Conservation (phyloP, 2,329 filamentous ascomycete species). For the Thielaviopsis ethacetica region DNA sequence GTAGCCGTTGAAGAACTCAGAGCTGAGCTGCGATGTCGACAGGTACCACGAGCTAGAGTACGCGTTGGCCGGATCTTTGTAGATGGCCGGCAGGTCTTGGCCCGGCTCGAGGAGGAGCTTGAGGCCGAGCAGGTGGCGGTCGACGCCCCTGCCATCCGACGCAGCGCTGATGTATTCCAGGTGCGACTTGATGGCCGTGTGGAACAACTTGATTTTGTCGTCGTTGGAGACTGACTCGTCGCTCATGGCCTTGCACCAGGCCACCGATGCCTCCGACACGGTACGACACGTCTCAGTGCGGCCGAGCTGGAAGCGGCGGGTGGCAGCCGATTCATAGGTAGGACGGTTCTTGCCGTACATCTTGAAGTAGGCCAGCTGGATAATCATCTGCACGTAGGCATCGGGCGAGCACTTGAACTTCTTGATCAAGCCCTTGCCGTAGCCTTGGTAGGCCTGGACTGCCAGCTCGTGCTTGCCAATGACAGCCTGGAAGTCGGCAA, state of each 20-base stretch:
- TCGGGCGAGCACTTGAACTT: slow-evolving; percentile 98
- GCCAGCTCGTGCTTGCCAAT: slow-evolving; percentile 81
- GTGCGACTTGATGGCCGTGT: slow-evolving; percentile 65
- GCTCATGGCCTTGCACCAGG: slow-evolving; percentile 79
- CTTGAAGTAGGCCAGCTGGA: slow-evolving; percentile 95
- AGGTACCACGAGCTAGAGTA: slow-evolving; percentile 87
- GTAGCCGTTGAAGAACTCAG: slow-evolving; percentile 97
- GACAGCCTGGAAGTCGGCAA: slow-evolving; percentile 61
- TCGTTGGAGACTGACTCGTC: slow-evolving; percentile 47
- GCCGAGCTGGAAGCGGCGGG: slow-evolving; percentile 86
- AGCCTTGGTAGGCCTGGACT: slow-evolving; percentile 91
- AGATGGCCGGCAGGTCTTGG: slow-evolving; percentile 69
- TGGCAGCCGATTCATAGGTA: slow-evolving; percentile 93
- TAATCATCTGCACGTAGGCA: slow-evolving; percentile 95
- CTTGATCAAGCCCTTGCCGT: slow-evolving; percentile 97
- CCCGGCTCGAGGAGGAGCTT: slow-evolving; percentile 75
- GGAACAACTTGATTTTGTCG: slow-evolving; percentile 58
- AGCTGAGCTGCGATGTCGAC: slow-evolving; percentile 76
- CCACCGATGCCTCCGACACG: slow-evolving; percentile 79
- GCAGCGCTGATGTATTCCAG: slow-evolving; percentile 83
- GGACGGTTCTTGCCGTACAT: slow-evolving; percentile 98
- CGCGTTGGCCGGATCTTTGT: slow-evolving; percentile 66
- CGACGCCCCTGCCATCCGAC: slow-evolving; percentile 82
- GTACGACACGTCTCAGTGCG: slow-evolving; percentile 91
- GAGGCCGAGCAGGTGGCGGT: slow-evolving; percentile 90